Conservation (phyloP, 2,329 filamentous ascomycete species). For the Arachnopeziza araneosa region DNA sequence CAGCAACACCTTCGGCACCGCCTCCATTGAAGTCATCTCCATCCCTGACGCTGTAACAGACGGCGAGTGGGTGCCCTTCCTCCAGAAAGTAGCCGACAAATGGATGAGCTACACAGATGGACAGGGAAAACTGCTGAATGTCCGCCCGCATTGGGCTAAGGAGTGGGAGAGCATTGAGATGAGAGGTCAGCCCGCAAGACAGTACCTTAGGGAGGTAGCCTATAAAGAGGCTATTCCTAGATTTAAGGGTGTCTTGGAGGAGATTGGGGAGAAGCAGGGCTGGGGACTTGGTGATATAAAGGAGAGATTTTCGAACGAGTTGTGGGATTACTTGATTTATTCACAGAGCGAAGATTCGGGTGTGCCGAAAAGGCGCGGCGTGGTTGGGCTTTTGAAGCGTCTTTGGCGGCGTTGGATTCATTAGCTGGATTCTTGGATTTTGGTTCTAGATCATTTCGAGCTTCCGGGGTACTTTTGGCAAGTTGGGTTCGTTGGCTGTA, state of each 20-base stretch:
- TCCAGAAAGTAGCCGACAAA: slow-evolving; percentile 36
- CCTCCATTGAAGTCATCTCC: slow-evolving; percentile 39
- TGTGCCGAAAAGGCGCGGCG: neutral
- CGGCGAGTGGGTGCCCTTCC: slow-evolving; percentile 36
- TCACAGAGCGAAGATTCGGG: neutral
- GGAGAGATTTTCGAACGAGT: slow-evolving; percentile 37
- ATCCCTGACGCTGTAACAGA: slow-evolving; percentile 35
- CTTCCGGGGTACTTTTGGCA: neutral
- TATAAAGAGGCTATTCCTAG: slow-evolving; percentile 35
- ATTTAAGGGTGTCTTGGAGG: slow-evolving; percentile 31
- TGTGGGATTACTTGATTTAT: slow-evolving; percentile 32
- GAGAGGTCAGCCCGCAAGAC: slow-evolving; percentile 27
- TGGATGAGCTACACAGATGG: slow-evolving; percentile 36
- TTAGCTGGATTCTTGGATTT: neutral
- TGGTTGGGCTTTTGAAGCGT: neutral
- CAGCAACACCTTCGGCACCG: slow-evolving; percentile 37
- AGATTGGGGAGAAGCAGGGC: slow-evolving; percentile 35
- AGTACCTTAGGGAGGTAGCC: slow-evolving; percentile 34
- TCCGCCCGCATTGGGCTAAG: slow-evolving; percentile 43
- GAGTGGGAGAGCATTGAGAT: slow-evolving; percentile 37
- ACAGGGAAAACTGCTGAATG: slow-evolving; percentile 29
- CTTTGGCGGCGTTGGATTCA: neutral
- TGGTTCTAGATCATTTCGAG: no score
- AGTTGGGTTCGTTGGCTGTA: neutral
- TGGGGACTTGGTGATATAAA: slow-evolving; percentile 36